phyloP scores from a whole-genome alignment of 1,139 yeast species.

The Saccharomyces hybrid region DNA sequence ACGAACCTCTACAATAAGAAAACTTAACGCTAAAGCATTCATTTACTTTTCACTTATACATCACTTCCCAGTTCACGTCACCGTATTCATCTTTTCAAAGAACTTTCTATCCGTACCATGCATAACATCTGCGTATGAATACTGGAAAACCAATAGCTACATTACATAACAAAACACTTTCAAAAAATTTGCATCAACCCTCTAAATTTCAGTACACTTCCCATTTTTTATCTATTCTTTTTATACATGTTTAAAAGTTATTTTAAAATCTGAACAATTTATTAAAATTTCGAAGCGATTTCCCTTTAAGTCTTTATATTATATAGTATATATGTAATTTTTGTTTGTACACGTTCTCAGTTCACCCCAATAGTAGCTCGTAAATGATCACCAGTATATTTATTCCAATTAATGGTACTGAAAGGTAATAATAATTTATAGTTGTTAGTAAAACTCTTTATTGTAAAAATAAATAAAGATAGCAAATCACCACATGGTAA shows the following conservation, averaged over 20 bases:
- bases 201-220: not conserved
- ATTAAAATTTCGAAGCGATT: not conserved
- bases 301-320: not conserved
- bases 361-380: constrained; percentile 64
- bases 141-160: too few relatives aligned
- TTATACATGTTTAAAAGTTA: too few relatives aligned
- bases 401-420: constrained; percentile 61
- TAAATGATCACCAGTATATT: constrained; percentile 62
- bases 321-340: constrained; percentile 1
- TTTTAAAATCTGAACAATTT: too few relatives aligned
- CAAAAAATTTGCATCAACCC: not conserved
- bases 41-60: too few relatives aligned
- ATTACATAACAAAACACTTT: too few relatives aligned
- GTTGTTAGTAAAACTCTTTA: not conserved
- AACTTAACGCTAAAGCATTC: too few relatives aligned
- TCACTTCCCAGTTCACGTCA: too few relatives aligned
- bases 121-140: too few relatives aligned
- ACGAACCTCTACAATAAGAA: not conserved
- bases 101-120: too few relatives aligned
- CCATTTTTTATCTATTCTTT: not conserved
- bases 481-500: too few relatives aligned
- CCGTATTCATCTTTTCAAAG: too few relatives aligned
- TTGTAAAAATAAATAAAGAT: too few relatives aligned
- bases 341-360: not conserved
- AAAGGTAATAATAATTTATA: not conserved